Base-by-base conservation (phyloP, 2,329 filamentous ascomycete genomes). In the Verticillium isaacii region DNA sequence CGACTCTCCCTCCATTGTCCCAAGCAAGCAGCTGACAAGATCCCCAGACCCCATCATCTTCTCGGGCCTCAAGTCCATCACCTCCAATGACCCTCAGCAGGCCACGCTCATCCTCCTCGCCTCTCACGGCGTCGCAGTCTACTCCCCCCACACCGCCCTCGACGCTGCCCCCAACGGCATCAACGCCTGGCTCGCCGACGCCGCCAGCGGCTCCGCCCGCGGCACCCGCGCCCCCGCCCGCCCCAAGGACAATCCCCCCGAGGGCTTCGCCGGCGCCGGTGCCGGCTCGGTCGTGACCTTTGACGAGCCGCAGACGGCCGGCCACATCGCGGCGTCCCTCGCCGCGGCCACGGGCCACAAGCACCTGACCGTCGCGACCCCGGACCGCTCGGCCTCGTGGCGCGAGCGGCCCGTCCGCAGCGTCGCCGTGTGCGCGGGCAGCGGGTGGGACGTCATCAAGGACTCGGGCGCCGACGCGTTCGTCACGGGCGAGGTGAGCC, bases 31-130 rank as follows among this genome's bases (percentile, higher is more conserved):
- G 45, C 39, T 59, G 17, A 25, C 9, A 60, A 64, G 2, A 8
- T 15, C 15, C n/a, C 45, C 68, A 96, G 92, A 99, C 76, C 95
- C 95, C 25, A 95, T 98, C 73, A 98, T 99, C 72, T 99, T 99
- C 81, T 88, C 91, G 57, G 91, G 91, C 60, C 83, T 99, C 68
- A 99, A 97, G 77, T 89, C 91, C 66, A 80, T 99, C 72, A 96
- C 92, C 37, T 85, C 93, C 57, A 83, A 84, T 64, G 91, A 99
- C 72, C 85, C 92, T 11, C 95, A 98, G 74, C 95, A 99, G 73
- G 85, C 88, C 54, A 91, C 91, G 7, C 85, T 99, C 36, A 82
- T 99, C 4, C 85, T 89, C 55, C 84, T 99, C 14, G 90, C 89
- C 56, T 90, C 91, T 65, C 87, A 91, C 73, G 93, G 94, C 39